Evolutionary conservation across 768 basidiomycete genomes (phyloP).

Genomic region (Mycena chlorophos): DNA sequence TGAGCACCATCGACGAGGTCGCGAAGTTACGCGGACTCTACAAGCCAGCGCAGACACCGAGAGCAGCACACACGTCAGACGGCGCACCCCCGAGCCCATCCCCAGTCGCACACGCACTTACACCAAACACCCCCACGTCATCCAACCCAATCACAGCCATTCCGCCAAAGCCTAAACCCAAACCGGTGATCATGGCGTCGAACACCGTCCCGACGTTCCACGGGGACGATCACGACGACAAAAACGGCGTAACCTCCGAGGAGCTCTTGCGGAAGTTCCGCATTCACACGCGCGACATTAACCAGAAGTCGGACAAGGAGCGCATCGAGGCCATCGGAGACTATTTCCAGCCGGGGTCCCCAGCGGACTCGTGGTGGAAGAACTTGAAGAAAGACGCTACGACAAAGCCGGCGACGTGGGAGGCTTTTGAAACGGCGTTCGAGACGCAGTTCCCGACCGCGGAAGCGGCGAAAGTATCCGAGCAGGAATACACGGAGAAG

Average conservation of each 20-base stretch:
- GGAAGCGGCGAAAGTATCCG: neutral
- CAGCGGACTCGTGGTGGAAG: constrained; percentile 13
- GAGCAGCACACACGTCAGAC: too few relatives aligned
- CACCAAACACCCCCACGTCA: neutral
- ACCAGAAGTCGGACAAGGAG: neutral
- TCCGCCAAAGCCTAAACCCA: neutral
- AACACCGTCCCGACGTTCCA: constrained; percentile 12
- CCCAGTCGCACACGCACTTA: neutral
- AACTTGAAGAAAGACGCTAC: neutral
- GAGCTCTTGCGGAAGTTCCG: constrained; percentile 9
- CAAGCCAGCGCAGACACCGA: too few relatives aligned
- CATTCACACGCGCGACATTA: constrained; percentile 10
- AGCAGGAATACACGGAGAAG: neutral
- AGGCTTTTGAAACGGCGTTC: neutral
- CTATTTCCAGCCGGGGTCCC: constrained; percentile 8
- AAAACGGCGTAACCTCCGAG: neutral
- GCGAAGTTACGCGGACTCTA: neutral
- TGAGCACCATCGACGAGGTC: too few relatives aligned
- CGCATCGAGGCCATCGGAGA: constrained; percentile 1
- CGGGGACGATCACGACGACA: neutral
- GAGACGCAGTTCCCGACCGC: neutral
- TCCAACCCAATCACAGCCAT: neutral
- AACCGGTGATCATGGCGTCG: neutral
- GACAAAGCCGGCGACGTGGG: neutral
- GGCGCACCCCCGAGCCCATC: too few relatives aligned